Percentiles rank a stretch among this genome's conserved stretches.
These are phyloP conservation scores for Catharanthus roseus DNA, from an alignment of 257 asterid species.

Conservation along the genomic window DNA sequence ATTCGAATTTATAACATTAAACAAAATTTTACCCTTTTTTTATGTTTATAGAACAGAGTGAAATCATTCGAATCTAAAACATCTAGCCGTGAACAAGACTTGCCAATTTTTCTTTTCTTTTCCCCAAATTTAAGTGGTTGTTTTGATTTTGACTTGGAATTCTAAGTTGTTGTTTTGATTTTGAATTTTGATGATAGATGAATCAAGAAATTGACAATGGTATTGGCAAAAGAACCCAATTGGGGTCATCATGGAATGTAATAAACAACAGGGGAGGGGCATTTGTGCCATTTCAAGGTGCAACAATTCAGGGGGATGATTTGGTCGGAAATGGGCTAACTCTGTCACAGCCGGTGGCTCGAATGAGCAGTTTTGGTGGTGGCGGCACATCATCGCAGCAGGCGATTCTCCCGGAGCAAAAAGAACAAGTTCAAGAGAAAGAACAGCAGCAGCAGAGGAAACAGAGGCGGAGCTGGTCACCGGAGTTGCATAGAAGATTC, in stretches of 20 bases:
- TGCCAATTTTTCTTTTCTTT: too few species aligned
- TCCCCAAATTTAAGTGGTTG: too few species aligned
- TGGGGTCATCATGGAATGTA: slow-evolving; percentile 8
- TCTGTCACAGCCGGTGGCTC: slow-evolving; percentile 17
- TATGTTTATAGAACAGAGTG: too few species aligned
- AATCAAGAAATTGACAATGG: slow-evolving; percentile 19
- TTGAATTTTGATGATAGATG: slow-evolving; percentile 23
- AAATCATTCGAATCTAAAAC: too few species aligned
- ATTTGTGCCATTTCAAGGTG: slow-evolving; percentile 30
- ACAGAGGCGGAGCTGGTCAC: slow-evolving; percentile 69
- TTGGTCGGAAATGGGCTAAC: slow-evolving; percentile 24
- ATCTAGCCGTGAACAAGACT: too few species aligned
- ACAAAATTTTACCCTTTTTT: too few species aligned
- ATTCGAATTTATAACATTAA: too few species aligned
- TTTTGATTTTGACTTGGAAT: background rate
- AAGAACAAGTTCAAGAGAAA: background rate
- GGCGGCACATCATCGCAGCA: too few species aligned
- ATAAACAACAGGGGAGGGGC: slow-evolving; percentile 34
- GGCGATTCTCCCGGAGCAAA: background rate
- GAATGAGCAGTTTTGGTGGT: background rate
- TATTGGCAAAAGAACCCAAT: background rate
- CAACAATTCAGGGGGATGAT: slow-evolving; percentile 10
- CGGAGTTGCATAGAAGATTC: slow-evolving; percentile 52
- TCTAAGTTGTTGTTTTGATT: too few species aligned
- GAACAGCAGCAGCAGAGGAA: slow-evolving; percentile 29